Base-by-base conservation (phyloP, 129 eudicot genomes). In the Sambucus nigra region DNA sequence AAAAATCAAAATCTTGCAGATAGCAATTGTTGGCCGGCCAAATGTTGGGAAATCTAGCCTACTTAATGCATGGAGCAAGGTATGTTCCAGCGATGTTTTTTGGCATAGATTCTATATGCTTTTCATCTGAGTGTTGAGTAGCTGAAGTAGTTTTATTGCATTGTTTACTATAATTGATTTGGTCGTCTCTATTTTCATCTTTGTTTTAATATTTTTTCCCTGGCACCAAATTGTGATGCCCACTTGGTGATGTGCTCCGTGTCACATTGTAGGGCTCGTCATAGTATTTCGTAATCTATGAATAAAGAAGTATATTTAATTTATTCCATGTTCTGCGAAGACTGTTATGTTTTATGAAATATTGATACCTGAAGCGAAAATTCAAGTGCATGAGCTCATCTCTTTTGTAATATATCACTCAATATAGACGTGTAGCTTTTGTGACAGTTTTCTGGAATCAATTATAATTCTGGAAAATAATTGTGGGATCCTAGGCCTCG, bases 11-110 rank as follows among this genome's bases (percentile, higher is more conserved):
- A 7, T 23, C 55, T 16, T 58, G 47, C 94, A 92, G 99, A 68
- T 92, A 14, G 99, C 99, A 41, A 92, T 92, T 68, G 81, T 92
- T 80, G 99, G 99, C 25, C 78, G 99, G 48, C 99, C 99, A 53
- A 92, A 92, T 72, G 99, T 92, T 40, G 99, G 99, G 69, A 92
- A 92, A 67, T 92, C 99, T 32, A 92, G 99, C 67, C 94, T 92
- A 41, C 91, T 92, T 21, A 92, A 92, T 78, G 89, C 99, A 16
- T 92, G 99, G 99, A 85, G 95, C 80, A 92, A 77, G 80, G 99
- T 92, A 82, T 74, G 78, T 69, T 63, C 10, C 10, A 25, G 24
- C 16, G 26, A 14, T 27, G 47, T 10, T 16, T 45, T 26, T 44
- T 45, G 8, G 35, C 13, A 1, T 7, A n/a, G n/a, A 5, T 59